Conservation (phyloP, 2,329 filamentous ascomycete species). For the Fusarium sp. region DNA sequence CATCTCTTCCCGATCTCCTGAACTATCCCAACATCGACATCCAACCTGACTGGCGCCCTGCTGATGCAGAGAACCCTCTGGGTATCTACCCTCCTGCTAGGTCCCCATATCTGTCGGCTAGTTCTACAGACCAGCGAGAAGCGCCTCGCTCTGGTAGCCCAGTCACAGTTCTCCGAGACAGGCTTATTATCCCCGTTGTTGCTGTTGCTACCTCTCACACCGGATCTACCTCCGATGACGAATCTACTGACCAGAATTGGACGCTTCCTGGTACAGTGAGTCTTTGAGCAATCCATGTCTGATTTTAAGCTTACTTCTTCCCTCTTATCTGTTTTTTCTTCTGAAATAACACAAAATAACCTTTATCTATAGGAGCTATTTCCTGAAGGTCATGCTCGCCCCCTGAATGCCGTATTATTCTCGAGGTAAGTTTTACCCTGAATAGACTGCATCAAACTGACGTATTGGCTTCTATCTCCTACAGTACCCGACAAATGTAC, state of each 20-base stretch:
- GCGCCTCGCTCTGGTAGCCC: not conserved
- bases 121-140: not conserved
- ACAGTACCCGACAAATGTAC: not conserved
- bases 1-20: not conserved
- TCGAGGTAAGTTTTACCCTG: not conserved
- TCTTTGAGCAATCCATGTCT: not conserved
- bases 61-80: not conserved
- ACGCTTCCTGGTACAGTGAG: constrained; percentile 24
- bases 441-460: accelerated
- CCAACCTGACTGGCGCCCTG: not conserved
- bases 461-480: not conserved
- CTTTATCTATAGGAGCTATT: constrained; percentile 8
- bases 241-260: not conserved
- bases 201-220: not conserved
- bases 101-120: not conserved
- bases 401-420: constrained; percentile 4
- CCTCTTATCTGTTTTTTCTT: no score
- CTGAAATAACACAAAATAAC: no score
- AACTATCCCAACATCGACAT: not conserved
- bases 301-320: no score
- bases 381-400: not conserved
- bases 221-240: not conserved
- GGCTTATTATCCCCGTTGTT: not conserved
- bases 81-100: not conserved
- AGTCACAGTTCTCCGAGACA: not conserved